Evolutionary conservation across 345 rosid species (phyloP).

Genomic region (Alliaria petiolata): DNA sequence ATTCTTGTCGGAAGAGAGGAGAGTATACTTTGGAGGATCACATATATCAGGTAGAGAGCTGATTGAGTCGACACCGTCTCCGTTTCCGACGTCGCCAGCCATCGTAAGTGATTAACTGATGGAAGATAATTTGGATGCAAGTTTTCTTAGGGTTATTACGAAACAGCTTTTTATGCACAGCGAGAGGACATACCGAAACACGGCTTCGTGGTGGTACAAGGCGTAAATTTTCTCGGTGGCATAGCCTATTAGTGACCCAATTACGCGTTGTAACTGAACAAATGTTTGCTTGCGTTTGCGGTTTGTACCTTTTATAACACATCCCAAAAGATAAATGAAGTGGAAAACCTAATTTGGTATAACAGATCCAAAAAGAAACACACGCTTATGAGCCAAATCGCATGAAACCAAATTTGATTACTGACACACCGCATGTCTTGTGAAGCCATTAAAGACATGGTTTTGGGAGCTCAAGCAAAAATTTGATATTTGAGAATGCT

Average conservation of each 20-base stretch:
- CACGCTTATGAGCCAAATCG: not conserved
- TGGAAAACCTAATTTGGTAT: not conserved
- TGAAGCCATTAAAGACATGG: not conserved
- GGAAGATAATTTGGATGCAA: too few relatives aligned
- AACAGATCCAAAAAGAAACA: not conserved
- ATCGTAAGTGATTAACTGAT: too few relatives aligned
- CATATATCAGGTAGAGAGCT: not conserved
- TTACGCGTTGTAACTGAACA: conserved; percentile 2
- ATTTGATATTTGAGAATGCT: not conserved
- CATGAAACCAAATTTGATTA: not conserved
- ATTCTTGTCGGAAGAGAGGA: too few relatives aligned
- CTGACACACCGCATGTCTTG: too few relatives aligned
- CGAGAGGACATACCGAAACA: conserved; percentile 37
- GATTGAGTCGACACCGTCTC: not conserved
- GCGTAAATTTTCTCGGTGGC: not conserved
- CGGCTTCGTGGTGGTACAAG: conserved; percentile 40
- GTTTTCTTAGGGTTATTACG: too few relatives aligned
- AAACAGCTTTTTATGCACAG: too few relatives aligned
- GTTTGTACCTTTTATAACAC: conserved; percentile 12
- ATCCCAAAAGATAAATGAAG: not conserved
- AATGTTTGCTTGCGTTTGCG: conserved; percentile 6
- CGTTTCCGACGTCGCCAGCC: too few relatives aligned
- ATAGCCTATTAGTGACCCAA: not conserved
- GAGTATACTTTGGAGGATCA: not conserved
- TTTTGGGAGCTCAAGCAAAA: not conserved